Evolutionary conservation across 192 early-diverging fungal species (phyloP), one percentile per base, ranked within the genome.

Genomic region (Coemansia nantahalensis): DNA sequence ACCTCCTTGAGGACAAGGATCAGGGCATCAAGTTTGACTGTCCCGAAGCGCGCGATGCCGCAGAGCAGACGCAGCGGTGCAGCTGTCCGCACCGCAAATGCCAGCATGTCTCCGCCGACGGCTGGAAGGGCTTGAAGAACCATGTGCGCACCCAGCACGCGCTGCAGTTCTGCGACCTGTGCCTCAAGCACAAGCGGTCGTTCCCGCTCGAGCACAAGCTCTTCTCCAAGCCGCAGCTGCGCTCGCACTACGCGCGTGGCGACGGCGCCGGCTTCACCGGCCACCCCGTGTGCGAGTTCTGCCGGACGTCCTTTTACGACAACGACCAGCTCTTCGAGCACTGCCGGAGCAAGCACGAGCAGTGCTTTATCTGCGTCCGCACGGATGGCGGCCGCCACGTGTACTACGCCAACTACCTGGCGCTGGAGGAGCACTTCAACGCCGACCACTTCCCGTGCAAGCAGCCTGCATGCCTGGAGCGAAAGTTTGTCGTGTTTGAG

Each of bases 401-500:
- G 45, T 98, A 98, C 65, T 98, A 86, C 63, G 51, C 68, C 40
- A 85, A 97, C 74, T 97, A 97, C 61, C 28, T 77, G 26, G 62
- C 72, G 34, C 65, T 98, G 63, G 93, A 85, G 68, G 82, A 82
- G 13, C 95, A 98, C 76, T 93, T 95, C 49, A 65, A 79, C 45
- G 57, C 64, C 32, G 88, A 91, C 14, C 95, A 98, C 52, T 88
- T 80, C 62, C 63, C 85, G 15, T 98, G 95, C 68, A 64, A 68
- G 48, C 77, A 94, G 21, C 78, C 80, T 9, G 80, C 85, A 30
- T 98, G 95, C 61, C 54, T 94, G 34, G 93, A 93, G 36, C 84
- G 87, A 58, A 98, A 96, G 79, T 97, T 98, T 82, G 83, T 96
- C 32, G 95, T 97, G 2, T 98, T 98, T 79, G 85, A 80, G 26